Evolutionary conservation across 1,139 yeast genomes (phyloP), one percentile per base, ranked within the genome.

Genomic region (Geotrichum cucujoidarum): DNA sequence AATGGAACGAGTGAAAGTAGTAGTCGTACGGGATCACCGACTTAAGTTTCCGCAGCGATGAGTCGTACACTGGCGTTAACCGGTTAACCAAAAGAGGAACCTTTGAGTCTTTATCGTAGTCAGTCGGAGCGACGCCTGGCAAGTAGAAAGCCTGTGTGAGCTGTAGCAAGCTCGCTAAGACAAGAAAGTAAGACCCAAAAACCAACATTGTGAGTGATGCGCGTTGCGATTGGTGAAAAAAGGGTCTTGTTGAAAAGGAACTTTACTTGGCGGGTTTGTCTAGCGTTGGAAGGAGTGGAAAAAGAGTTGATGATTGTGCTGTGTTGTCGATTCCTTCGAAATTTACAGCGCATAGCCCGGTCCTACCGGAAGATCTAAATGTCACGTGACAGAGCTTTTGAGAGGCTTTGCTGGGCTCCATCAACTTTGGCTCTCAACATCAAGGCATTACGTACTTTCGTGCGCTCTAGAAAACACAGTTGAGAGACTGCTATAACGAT

Each of bases 101-200:
- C 2, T 60, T 58, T 48, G 89, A 94, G 45, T 83, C 89, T 53
- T 76, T 72, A 44, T 76, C 73, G 63, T 90, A 92, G 50, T 90
- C 83, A 1, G 94, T 85, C 17, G 98, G 97, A 0, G 97, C 95
- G 27, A 89, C 94, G 11, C 97, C 97, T 0, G 97, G 97, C 53
- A 92, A 73, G 64, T 90, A 90, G 68, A 90, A 90, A 2, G 82
- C 95, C 45, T 63, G 57, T 16, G 70, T 60, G 17, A 57, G 25
- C 27, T 41, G 36, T 4, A 38, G 14, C 31, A 21, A 42, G 21
- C 46, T 21, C 25, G 43, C 39, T 20, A 47, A 25, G 11, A 46
- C 10, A 17, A 36, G 40, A 18, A 47, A 21, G 17, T 25, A 25
- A 35, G n/a, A 35, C 38, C 38, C 18, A 14, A 35, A 27, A 35